phyloP scores from a whole-genome alignment of 148 eudicot species.

The Heliamphora exappendiculata region DNA sequence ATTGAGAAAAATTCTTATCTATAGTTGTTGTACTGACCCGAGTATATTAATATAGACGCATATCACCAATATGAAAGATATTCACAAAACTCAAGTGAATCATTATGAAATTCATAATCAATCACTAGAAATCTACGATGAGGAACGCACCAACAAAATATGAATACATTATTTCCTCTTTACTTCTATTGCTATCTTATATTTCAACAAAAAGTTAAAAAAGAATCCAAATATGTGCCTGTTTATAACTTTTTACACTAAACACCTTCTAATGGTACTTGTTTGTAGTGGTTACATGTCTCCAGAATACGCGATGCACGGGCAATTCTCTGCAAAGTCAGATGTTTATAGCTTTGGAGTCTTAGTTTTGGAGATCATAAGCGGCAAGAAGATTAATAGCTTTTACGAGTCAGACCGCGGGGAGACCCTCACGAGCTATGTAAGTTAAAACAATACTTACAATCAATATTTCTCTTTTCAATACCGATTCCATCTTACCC shows the following conservation, averaged over 20 bases:
- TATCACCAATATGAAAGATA: too few relatives aligned
- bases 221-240: too few relatives aligned
- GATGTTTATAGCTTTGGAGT: conserved; percentile 59
- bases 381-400: conserved; percentile 21
- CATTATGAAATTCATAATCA: too few relatives aligned
- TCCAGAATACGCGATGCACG: conserved; percentile 38
- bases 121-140: too few relatives aligned
- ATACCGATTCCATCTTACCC: neutral
- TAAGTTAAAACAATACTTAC: conserved; percentile 13
- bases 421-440: conserved; percentile 18
- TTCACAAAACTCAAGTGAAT: too few relatives aligned
- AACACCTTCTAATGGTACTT: neutral
- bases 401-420: neutral
- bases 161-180: neutral
- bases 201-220: too few relatives aligned
- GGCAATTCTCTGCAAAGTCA: conserved; percentile 40
- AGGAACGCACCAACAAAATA: neutral
- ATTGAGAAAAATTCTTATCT: too few relatives aligned
- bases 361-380: conserved; percentile 33
- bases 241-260: too few relatives aligned
- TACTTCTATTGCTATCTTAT: too few relatives aligned
- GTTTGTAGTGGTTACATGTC: conserved; percentile 22
- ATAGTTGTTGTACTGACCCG: too few relatives aligned
- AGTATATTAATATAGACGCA: too few relatives aligned
- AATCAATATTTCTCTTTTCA: neutral